Base-by-base conservation (phyloP, 345 rosid genomes). In the Boechera retrofracta region DNA sequence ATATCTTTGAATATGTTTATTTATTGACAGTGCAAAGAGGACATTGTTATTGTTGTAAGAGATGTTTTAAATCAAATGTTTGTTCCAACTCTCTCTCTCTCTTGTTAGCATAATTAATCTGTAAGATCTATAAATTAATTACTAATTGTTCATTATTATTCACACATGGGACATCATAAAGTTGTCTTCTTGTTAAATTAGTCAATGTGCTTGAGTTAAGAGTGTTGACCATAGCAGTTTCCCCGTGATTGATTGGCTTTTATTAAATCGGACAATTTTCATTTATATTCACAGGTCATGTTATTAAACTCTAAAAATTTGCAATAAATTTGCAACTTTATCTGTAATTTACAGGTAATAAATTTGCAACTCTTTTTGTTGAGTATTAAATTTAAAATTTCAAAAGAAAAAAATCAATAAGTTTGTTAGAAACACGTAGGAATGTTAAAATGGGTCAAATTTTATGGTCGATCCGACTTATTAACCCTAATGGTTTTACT, bases 1-100 rank as follows among this genome's bases (percentile, higher is more conserved):
- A 55, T 56, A 47, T 66, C 59, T 67, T 47, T 60, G 54, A 39
- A 69, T 36, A 38, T 69, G 35, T 52, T 68, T 44, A 70, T 54
- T 62, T 33, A 70, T 44, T 64, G 9, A 62, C 7, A 53, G 42
- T 77, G 71, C 18, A 61, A 76, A 61, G 36, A 52, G 21, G 32
- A 69, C 64, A 62, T 39, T 69, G 49, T 69, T 62, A 62, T 52
- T 52, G 6, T 64, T 70, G 72, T 64, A 63, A 70, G 80, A 70
- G 45, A 77, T 77, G 80, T 76, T 63, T 76, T n/a, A 29, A 44
- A 35, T 63, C 71, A 77, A 77, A 77, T 77, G 71, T 77, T 77
- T 77, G 80, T 70, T 75, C 80, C 65, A 53, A 44, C 6, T 69
- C 53, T 67, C 51, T 66, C 64, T 2, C 38, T 54, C 15, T 53